Base-by-base conservation (phyloP, 805 yeast species). In the Groenewaldozyma tartarivorans region DNA sequence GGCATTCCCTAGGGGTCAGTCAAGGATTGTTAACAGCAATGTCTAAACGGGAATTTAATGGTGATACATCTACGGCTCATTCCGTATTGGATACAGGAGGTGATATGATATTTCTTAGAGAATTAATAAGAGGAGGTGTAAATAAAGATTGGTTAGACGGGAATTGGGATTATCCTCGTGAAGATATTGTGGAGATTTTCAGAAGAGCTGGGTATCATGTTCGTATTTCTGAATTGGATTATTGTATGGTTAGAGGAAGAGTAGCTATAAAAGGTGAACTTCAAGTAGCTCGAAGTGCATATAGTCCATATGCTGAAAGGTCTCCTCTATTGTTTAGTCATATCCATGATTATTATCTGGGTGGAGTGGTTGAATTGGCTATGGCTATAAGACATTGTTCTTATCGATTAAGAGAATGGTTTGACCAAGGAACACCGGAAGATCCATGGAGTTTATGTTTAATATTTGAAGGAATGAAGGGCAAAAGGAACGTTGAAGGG, bases 1-100 rank as follows among this genome's bases (percentile, higher is more conserved):
- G 86, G 86, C 87, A 79, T 54, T 77, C 83, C 0, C 54, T 77
- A 4, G 63, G 73, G 2, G 55, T 74, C 24, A 56, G 65, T 11
- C 70, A 74, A 45, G 86, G 87, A 0, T 50, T 80, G n/a, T 55
- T 80, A 29, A 55, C 64, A 30, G 68, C 68, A 49, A 48, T 79
- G 43, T 63, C 77, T 0, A 63, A 62, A 19, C 55, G 68, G 24
- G 86, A 80, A 44, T 80, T 78, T 51, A 65, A 59, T 41, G 79
- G 77, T 0, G 68, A 71, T 44, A 49, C 53, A 13, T 56, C 61
- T 1, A 48, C 53, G 2, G 83, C 84, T 0, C 86, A 80, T 48
- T 47, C 59, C 9, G 48, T 63, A 35, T 51, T 78, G 13, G 86
- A 80, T 49, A 65, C 77, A 0, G 79, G 80, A 20, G 86, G 82